A percentile compares a stretch with the other conserved stretches of the same genome.
These are phyloP conservation scores for Euphorbia tirucalli DNA, from an alignment of 345 rosid species.

Conservation along the genomic window DNA sequence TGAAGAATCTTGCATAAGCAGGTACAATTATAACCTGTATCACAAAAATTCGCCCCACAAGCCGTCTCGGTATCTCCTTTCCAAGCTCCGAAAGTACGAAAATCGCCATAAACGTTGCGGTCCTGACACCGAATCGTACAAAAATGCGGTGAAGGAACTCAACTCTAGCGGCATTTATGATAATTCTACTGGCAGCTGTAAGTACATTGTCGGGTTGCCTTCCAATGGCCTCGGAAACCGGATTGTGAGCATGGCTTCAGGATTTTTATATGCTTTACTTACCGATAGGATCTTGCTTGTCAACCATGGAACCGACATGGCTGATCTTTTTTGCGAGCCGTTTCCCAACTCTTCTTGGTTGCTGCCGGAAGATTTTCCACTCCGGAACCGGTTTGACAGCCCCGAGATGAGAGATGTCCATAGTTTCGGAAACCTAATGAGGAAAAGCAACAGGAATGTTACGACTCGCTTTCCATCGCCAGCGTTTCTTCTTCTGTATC, in stretches of 20 bases:
- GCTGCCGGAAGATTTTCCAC: conserved; percentile 16
- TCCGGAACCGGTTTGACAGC: not conserved
- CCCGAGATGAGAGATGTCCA: not conserved
- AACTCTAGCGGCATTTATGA: not conserved
- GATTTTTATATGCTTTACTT: conserved; percentile 24
- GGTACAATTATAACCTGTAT: not conserved
- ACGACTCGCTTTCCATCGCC: not conserved
- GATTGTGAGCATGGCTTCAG: conserved; percentile 20
- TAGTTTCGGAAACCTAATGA: not conserved
- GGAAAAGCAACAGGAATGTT: not conserved
- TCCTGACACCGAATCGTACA: conserved; percentile 10
- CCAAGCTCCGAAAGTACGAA: conserved; percentile 21
- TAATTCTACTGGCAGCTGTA: not conserved
- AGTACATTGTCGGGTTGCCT: conserved; percentile 15
- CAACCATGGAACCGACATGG: conserved; percentile 15
- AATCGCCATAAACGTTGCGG: conserved; percentile 18
- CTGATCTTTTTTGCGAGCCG: conserved; percentile 28
- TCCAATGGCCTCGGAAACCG: conserved; percentile 23
- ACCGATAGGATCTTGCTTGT: conserved; percentile 27
- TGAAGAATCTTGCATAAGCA: conserved; percentile 19
- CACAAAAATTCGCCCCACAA: conserved; percentile 4
- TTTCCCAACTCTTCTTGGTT: conserved; percentile 24
- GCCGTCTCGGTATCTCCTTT: conserved; percentile 19
- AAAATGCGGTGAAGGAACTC: conserved; percentile 1
- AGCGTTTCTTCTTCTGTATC: conserved; percentile 4